Evolutionary conservation across 2,329 filamentous ascomycete genomes (phyloP).

Genomic region (Xylaria polymorpha): DNA sequence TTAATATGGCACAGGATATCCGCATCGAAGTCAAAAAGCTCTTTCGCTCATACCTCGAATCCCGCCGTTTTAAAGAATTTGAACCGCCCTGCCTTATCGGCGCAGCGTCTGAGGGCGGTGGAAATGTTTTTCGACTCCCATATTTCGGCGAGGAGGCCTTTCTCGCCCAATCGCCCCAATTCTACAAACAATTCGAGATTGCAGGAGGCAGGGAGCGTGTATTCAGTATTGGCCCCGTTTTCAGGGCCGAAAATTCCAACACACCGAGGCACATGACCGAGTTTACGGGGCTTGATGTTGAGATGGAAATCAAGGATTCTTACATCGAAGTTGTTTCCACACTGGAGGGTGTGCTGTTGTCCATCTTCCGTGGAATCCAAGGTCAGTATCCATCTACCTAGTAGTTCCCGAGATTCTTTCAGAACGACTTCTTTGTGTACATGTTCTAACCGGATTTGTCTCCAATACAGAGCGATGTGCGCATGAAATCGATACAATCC

Average conservation of each 20-base stretch:
- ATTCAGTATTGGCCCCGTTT: constrained; percentile 82
- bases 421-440: not conserved
- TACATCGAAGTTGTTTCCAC: constrained; percentile 4
- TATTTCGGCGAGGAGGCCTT: constrained; percentile 90
- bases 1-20: constrained; percentile 11
- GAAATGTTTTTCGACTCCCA: constrained; percentile 88
- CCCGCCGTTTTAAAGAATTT: constrained; percentile 75
- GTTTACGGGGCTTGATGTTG: constrained; percentile 89
- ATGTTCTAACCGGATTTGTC: not conserved
- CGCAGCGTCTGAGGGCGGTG: constrained; percentile 90
- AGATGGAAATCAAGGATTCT: constrained; percentile 83
- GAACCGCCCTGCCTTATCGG: constrained; percentile 91
- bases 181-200: constrained; percentile 90
- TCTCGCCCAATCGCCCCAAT: constrained; percentile 83
- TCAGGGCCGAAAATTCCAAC: constrained; percentile 87
- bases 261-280: constrained; percentile 88
- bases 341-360: constrained; percentile 52
- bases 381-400: not conserved
- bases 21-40: constrained; percentile 23
- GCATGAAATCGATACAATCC: constrained; percentile 77
- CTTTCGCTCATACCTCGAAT: constrained; percentile 13
- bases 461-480: constrained; percentile 64
- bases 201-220: constrained; percentile 81
- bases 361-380: constrained; percentile 81
- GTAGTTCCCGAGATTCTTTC: not conserved